These are phyloP conservation scores for Blepharisma japonicum DNA, from an alignment of 73 alveolate genomes.

Conservation along the genomic window DNA sequence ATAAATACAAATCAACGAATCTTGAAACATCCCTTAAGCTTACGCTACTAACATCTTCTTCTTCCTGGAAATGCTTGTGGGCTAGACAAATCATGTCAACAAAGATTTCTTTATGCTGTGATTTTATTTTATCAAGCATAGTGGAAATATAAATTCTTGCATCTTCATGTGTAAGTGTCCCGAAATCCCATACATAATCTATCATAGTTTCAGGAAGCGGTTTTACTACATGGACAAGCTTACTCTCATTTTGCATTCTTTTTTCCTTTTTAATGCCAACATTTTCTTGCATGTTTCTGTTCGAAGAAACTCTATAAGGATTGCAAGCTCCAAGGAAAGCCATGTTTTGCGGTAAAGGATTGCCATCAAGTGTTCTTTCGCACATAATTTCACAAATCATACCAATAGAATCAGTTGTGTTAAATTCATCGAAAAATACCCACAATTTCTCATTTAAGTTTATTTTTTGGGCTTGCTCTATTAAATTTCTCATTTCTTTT, in stretches of 20 bases:
- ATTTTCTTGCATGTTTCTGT: background rate
- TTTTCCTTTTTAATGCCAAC: conserved; percentile 18
- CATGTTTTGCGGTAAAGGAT: background rate
- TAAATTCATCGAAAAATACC: conserved; percentile 30
- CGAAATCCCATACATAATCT: conserved; percentile 32
- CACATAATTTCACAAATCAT: conserved; percentile 21
- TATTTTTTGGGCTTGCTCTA: conserved; percentile 39
- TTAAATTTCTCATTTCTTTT: conserved; percentile 39
- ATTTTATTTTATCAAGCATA: background rate
- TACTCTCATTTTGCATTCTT: background rate
- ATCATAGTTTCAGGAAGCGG: conserved; percentile 13
- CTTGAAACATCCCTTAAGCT: conserved; percentile 29
- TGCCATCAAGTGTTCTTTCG: background rate
- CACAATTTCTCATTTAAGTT: conserved; percentile 14
- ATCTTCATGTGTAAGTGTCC: background rate
- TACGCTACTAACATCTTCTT: conserved; percentile 31
- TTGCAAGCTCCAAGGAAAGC: conserved; percentile 28
- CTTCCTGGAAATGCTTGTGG: conserved; percentile 21
- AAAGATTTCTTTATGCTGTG: conserved; percentile 1
- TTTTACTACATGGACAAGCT: conserved; percentile 10
- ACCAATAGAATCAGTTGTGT: conserved; percentile 25
- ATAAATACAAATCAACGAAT: conserved; percentile 11
- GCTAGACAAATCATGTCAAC: background rate
- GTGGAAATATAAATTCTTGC: background rate
- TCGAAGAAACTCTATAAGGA: conserved; percentile 7